These are phyloP conservation scores for Geotrichum carabidarum DNA, from an alignment of 1,139 yeast genomes.

Conservation along the genomic window DNA sequence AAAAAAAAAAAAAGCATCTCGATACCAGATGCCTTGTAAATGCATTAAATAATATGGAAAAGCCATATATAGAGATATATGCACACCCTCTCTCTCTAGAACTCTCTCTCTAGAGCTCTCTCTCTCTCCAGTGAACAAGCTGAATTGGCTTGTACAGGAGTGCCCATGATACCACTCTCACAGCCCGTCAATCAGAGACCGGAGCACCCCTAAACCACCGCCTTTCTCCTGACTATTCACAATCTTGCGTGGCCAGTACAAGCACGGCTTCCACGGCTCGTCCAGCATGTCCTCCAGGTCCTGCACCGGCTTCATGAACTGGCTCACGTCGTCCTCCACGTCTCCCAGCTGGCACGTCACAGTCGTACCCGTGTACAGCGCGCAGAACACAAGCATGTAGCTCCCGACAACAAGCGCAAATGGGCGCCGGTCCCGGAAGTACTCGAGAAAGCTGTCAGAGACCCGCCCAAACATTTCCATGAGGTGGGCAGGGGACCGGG, in stretches of 20 bases:
- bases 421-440: constrained; percentile 7
- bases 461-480: neutral
- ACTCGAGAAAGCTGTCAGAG: neutral
- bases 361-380: neutral
- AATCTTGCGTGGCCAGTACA: neutral
- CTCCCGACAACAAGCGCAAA: constrained; percentile 3
- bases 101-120: too few relatives aligned
- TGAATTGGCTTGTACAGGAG: too few relatives aligned
- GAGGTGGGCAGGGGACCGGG: neutral
- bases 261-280: neutral
- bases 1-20: too few relatives aligned
- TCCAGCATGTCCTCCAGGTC: neutral
- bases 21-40: too few relatives aligned
- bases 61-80: too few relatives aligned
- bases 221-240: too few relatives aligned
- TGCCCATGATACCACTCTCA: too few relatives aligned
- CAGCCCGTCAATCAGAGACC: too few relatives aligned
- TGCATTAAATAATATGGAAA: too few relatives aligned
- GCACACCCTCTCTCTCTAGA: too few relatives aligned
- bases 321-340: neutral
- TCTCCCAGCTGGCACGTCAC: neutral
- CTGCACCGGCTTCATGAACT: neutral
- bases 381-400: neutral
- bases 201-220: too few relatives aligned
- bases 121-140: too few relatives aligned